Conservation (phyloP, 2,329 filamentous ascomycete species). For the Colletotrichum brevisporum region DNA sequence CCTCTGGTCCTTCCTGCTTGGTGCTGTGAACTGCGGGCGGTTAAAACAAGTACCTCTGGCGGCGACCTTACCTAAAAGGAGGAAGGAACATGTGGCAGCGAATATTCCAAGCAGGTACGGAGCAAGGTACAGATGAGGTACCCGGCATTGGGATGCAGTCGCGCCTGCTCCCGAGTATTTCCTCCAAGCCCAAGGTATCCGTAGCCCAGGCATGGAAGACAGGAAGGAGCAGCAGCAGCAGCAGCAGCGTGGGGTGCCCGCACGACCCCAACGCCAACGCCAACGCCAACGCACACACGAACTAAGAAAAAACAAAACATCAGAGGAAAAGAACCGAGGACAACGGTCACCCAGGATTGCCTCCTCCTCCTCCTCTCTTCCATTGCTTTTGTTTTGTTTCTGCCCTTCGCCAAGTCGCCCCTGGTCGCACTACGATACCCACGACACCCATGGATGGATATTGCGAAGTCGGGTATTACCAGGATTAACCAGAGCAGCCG, state of each 20-base stretch:
- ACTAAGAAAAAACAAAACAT: slow-evolving; percentile 5
- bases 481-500: slow-evolving; percentile 11
- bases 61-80: too few relatives aligned
- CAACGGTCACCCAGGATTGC: slow-evolving; percentile 1
- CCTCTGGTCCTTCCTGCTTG: background rate
- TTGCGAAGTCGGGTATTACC: background rate
- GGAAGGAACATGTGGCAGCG: too few relatives aligned
- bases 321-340: slow-evolving; percentile 2
- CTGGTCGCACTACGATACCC: background rate
- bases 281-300: slow-evolving; percentile 29
- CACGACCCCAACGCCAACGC: slow-evolving; percentile 33
- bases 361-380: background rate
- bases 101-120: slow-evolving; percentile 4
- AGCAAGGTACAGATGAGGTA: slow-evolving; percentile 13
- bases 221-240: slow-evolving; percentile 3
- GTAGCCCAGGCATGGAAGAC: background rate
- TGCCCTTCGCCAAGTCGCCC: too few relatives aligned
- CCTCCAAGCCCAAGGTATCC: background rate
- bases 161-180: background rate
- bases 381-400: slow-evolving; percentile 10
- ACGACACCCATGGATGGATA: background rate
- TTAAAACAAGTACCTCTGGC: background rate
- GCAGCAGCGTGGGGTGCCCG: slow-evolving; percentile 14
- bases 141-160: background rate
- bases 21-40: slow-evolving; percentile 23